Evolutionary conservation across 2,329 filamentous ascomycete genomes (phyloP), one percentile per base, ranked within the genome.

Genomic region (Fusarium phyllophilum): DNA sequence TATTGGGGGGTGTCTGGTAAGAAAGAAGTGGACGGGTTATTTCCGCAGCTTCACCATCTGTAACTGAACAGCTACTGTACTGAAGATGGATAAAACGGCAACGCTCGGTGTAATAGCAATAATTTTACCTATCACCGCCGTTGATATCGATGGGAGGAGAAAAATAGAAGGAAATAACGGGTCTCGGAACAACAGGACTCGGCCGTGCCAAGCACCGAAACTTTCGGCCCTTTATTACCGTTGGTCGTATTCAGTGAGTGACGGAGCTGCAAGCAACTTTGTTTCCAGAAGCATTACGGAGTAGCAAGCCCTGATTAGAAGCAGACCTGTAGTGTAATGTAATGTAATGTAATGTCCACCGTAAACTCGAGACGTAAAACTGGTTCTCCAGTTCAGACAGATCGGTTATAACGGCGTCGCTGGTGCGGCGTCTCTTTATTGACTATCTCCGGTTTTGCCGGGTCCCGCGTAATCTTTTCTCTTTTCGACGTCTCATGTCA

Each of bases 401-500:
- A 68, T 73, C 70, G 70, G 70, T 57, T 75, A 77, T 74, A 75
- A 77, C 72, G 72, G 74, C 73, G 58, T 54, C n/a, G 51, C 38
- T 57, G 52, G 60, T 57, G 61, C 62, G 64, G 60, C 51, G 60
- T 61, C 39, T 49, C 31, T 54, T 46, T 41, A 38, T 58, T 44
- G 48, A 62, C 45, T 64, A 75, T 75, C 46, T 75, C 75, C 75
- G 70, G 56, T 68, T 77, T 77, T 77, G 74, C 75, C 75, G 75
- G 68, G 49, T 64, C 73, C 74, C 68, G 65, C 70, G 72, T 74
- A 65, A 70, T 72, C 73, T 72, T 75, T 68, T 74, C 74, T 46
- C 34, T 54, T 54, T 36, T 60, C 57, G 58, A 64, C 70, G 66
- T 70, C 67, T 70, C 59, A 66, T 51, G 49, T 62, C 59, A 55